Conservation (phyloP, 768 basidiomycete genomes). For the Boletus insuetus region DNA sequence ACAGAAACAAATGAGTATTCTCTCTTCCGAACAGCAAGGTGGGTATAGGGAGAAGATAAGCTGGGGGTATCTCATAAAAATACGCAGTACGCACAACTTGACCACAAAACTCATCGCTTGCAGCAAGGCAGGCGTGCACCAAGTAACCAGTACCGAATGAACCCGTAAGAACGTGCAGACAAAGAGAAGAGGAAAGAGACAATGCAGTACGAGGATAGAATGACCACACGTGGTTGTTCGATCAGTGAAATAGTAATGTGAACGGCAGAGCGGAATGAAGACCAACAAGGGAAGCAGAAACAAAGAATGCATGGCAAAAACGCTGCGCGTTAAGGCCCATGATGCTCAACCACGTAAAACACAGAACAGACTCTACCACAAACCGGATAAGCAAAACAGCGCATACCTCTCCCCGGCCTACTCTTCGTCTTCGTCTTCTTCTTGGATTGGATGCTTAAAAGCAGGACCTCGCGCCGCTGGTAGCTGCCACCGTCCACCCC, state of each 20-base stretch:
- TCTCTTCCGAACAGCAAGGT: background rate
- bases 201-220: conserved; percentile 3
- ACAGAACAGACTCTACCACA: conserved; percentile 6
- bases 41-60: conserved; percentile 10
- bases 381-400: conserved; percentile 2
- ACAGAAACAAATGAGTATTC: background rate
- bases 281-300: conserved; percentile 5
- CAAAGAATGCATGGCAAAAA: conserved; percentile 2
- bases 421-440: conserved; percentile 84
- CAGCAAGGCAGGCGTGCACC: conserved; percentile 2
- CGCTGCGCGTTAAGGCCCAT: background rate
- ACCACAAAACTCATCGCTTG: background rate
- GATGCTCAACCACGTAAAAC: conserved; percentile 3
- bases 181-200: conserved; percentile 1
- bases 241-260: conserved; percentile 20
- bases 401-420: conserved; percentile 15
- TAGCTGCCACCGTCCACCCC: conserved; percentile 64
- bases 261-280: background rate
- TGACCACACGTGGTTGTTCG: conserved; percentile 5
- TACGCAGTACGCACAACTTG: conserved; percentile 11
- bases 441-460: conserved; percentile 71
- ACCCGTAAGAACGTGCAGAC: background rate
- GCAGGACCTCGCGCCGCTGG: conserved; percentile 69
- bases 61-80: conserved; percentile 28
- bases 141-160: conserved; percentile 21